Evolutionary conservation across 306 rosid genomes (phyloP).

Genomic region (Alnus rubra): DNA sequence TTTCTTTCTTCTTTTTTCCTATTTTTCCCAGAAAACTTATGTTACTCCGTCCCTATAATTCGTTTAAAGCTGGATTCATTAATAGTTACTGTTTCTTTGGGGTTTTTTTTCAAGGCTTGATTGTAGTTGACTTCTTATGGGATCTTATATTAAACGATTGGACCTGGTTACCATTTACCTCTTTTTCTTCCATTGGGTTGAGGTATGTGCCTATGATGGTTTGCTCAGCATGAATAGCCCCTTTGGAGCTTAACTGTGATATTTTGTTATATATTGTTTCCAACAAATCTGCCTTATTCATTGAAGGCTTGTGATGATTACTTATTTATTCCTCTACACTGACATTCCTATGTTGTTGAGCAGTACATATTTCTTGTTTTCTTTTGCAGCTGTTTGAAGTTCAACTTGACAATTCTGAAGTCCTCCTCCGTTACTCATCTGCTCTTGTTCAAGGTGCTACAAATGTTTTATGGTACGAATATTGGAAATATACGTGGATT

Average conservation of each 20-base stretch:
- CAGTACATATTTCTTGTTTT: constrained; percentile 24
- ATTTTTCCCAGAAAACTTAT: not conserved
- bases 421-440: constrained; percentile 92
- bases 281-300: not conserved
- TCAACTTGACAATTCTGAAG: constrained; percentile 77
- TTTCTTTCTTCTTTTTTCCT: not conserved
- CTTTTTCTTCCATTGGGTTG: not conserved
- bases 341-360: constrained; percentile 15
- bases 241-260: not conserved
- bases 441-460: constrained; percentile 98
- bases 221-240: not conserved
- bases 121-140: not conserved
- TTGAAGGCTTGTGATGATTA: not conserved
- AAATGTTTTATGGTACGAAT: constrained; percentile 85
- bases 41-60: not conserved
- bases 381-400: constrained; percentile 83
- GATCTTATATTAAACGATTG: not conserved
- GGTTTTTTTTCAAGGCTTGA: not conserved
- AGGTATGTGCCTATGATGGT: not conserved
- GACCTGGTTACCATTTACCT: not conserved
- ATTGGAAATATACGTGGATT: not conserved
- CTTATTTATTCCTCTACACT: constrained; percentile 21
- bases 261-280: not conserved
- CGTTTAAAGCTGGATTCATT: not conserved
- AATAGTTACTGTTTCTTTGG: not conserved